Base-by-base conservation (phyloP, 164 flowering plant species). In the Sextonia rubra region DNA sequence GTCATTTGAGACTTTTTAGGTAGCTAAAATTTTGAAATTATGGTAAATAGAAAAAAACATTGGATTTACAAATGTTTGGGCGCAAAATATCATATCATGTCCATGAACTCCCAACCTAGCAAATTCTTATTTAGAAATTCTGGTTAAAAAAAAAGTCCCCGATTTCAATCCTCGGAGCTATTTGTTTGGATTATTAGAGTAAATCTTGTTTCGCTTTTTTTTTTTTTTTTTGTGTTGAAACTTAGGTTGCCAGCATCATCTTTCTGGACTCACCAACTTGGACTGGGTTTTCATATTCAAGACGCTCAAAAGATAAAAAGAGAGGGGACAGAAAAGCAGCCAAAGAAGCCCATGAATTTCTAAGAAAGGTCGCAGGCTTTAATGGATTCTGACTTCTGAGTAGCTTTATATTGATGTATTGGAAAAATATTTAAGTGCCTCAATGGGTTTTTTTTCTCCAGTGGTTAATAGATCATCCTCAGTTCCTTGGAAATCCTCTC, bases 381-480 rank as follows among this genome's bases (percentile, higher is more conserved):
- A 4, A 27, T 14, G 20, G 27, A 14, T 61, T 61, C 2, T 12
- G 30, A 25, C 3, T 61, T 61, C 2, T 12, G 30, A 25, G 2
- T 11, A 22, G 12, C 3, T 12, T 22, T 22, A 25, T 25, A 22
- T 61, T 61, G 12, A 5, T 61, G 1, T 11, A 23, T 25, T 23
- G 27, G 4, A 58, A 58, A 5, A 58, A 58, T 18, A 58, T 58
- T 58, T 22, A 18, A 58, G 61, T 20, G 5, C 23, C 61, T 3
- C 8, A 25, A 26, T 2, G 4, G n/a, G 3, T 64, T 30, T 26
- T 7, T 37, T 23, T 69, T 2, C 9, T 66, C 74, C 74, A 82
- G 84, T 82, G 84, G 84, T 37, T 82, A 30, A n/a, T 47, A 2
- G 48, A 60, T 29, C 72, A 79, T 22, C 79, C 80, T 0, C 68